phyloP scores from a whole-genome alignment of 2,329 filamentous ascomycete genomes.

The Phialophora expanda region DNA sequence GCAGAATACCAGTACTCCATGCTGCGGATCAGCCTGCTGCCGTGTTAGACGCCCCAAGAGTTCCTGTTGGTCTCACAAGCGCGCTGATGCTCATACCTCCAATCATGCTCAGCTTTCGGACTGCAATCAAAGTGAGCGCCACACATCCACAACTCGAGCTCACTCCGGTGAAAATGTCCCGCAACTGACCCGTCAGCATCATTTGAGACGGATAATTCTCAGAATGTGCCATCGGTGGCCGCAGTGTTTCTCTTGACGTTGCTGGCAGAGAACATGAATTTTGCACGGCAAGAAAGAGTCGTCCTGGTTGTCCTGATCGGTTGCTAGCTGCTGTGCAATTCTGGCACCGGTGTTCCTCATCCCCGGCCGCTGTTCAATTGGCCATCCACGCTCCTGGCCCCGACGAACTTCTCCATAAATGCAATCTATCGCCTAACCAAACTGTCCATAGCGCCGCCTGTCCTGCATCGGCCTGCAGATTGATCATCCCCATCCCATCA shows the following conservation, averaged over 20 bases:
- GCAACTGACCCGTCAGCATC: not conserved
- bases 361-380: conserved; percentile 9
- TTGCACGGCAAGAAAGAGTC: not conserved
- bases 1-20: not conserved
- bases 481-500: conserved; percentile 21
- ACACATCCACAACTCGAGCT: conserved; percentile 9
- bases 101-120: conserved; percentile 2
- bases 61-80: conserved; percentile 9
- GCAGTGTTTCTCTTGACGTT: not conserved
- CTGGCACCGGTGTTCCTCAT: not conserved
- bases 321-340: not conserved
- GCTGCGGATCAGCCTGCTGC: not conserved
- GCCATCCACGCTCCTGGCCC: conserved; percentile 10
- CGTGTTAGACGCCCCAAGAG: not conserved
- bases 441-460: conserved; percentile 16
- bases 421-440: conserved; percentile 23
- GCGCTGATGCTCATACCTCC: conserved; percentile 1
- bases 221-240: not conserved
- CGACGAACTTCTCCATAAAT: conserved; percentile 20
- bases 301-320: not conserved
- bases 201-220: not conserved
- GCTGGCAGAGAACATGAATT: not conserved
- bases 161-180: not conserved
- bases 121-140: conserved; percentile 20
- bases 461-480: conserved; percentile 23